Percentiles rank a stretch among this genome's conserved stretches.
Conservation (phyloP, 495 filamentous ascomycete species). For the Annulohypoxylon bovei region DNA sequence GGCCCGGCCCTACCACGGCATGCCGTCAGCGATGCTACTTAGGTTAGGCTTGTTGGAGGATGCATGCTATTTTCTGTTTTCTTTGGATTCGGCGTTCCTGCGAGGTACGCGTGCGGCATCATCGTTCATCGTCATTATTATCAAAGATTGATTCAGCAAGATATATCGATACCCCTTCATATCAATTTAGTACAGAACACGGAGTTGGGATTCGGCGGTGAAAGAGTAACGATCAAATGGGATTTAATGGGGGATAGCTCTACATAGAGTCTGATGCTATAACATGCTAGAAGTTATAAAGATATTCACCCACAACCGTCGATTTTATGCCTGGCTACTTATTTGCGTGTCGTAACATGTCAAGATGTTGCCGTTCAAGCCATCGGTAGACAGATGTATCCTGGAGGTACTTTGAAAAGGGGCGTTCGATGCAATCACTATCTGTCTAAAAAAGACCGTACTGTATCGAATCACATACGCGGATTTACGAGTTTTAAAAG, state of each 20-base stretch:
- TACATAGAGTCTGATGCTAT: not conserved
- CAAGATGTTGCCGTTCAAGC: not conserved
- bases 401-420: not conserved
- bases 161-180: slow-evolving; percentile 37
- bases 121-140: not conserved
- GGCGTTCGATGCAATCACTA: not conserved
- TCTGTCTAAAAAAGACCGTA: not conserved
- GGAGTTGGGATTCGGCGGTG: slow-evolving; percentile 19
- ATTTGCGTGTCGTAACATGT: not conserved
- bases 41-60: not conserved
- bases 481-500: not conserved
- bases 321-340: not conserved
- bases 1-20: not conserved
- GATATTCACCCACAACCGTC: not conserved
- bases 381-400: not conserved
- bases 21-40: not conserved
- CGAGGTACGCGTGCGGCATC: not conserved
- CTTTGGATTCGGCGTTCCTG: slow-evolving; percentile 16
- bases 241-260: slow-evolving; percentile 17
- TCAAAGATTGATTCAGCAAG: slow-evolving; percentile 33
- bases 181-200: slow-evolving; percentile 18
- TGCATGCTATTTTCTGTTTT: slow-evolving; percentile 10
- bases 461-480: not conserved
- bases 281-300: slow-evolving; percentile 18
- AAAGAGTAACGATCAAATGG: slow-evolving; percentile 3